Evolutionary conservation across 106 monocot species (phyloP), one percentile per base, ranked within the genome.

Genomic region (Dendrobium nobile): DNA sequence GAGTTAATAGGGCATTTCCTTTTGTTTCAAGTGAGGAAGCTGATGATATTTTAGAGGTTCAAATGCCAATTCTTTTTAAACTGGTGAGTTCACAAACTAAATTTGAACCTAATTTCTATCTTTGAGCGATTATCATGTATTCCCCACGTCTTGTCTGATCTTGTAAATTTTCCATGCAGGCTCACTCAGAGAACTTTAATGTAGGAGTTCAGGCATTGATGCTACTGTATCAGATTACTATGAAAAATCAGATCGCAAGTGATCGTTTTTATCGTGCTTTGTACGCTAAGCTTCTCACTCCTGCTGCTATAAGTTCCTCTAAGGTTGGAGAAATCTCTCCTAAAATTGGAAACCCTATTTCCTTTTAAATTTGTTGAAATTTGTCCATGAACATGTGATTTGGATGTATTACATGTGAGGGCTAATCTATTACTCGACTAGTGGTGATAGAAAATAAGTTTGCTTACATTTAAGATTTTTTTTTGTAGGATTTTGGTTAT

Each of bases 1-100:
- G 97, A 56, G 91, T 97, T 43, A 97, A 97, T 75, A 90, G 94
- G 82, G 97, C 97, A 80, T 97, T 97, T 88, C 97, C 97, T 75
- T 97, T 78, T 87, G 89, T 94, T 78, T 83, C 94, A 78, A 97
- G 92, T 86, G 90, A 92, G 75, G 97, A 97, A 68, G 94, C 90
- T 80, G 97, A 97, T 91, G 92, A 90, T 82, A 89, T 97, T 83
- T 73, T 97, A 77, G 97, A 97, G 76, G 88, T 85, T 83, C 97
- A 97, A 80, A 94, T 90, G 22, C 97, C 97, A 17, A 73, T 91
- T 44, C 89, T 97, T 82, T 97, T 89, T 78, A 94, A 75, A 91
- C 87, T 97, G 94, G 96, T 96, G 78, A 83, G 90, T 72, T 26
- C 75, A 2, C 22, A 17, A 18, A 47, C 24, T 58, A 24, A 7